A percentile compares a stretch with the other conserved stretches of the same genome.
These are phyloP conservation scores for Camillea tinctor DNA, from an alignment of 2,329 filamentous ascomycete species.

Conservation along the genomic window DNA sequence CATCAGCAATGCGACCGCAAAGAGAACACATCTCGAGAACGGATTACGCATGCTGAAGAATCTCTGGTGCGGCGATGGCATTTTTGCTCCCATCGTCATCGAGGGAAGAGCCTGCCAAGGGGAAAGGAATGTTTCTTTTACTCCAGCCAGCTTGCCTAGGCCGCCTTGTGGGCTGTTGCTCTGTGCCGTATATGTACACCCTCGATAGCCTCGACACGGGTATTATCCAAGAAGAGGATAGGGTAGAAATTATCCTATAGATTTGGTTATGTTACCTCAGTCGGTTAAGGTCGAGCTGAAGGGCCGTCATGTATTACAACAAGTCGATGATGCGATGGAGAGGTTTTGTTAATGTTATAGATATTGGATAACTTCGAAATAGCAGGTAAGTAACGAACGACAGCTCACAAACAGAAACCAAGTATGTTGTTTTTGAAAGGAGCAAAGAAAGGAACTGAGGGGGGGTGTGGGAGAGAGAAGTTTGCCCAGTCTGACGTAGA, in stretches of 20 bases:
- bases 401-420: constrained; percentile 15
- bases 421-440: constrained; percentile 11
- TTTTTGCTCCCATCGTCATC: constrained; percentile 39
- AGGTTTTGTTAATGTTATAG: constrained; percentile 3
- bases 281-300: neutral
- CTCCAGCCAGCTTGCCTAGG: constrained; percentile 9
- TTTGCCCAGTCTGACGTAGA: constrained; percentile 13
- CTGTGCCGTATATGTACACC: constrained; percentile 7
- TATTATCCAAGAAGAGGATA: neutral
- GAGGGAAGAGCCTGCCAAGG: constrained; percentile 19
- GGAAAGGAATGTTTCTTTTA: constrained; percentile 15
- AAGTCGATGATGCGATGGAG: constrained; percentile 13
- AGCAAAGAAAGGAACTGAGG: constrained; percentile 14
- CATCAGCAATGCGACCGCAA: constrained; percentile 43
- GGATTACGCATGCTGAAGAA: constrained; percentile 51
- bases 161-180: constrained; percentile 4
- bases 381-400: constrained; percentile 21
- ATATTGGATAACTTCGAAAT: constrained; percentile 11
- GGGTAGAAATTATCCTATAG: constrained; percentile 2
- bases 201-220: neutral
- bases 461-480: too few species aligned
- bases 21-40: constrained; percentile 43
- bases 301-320: constrained; percentile 17
- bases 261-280: neutral
- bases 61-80: constrained; percentile 39